These are phyloP conservation scores for Elsinoe australis DNA, from an alignment of 2,329 filamentous ascomycete species.

Conservation along the genomic window DNA sequence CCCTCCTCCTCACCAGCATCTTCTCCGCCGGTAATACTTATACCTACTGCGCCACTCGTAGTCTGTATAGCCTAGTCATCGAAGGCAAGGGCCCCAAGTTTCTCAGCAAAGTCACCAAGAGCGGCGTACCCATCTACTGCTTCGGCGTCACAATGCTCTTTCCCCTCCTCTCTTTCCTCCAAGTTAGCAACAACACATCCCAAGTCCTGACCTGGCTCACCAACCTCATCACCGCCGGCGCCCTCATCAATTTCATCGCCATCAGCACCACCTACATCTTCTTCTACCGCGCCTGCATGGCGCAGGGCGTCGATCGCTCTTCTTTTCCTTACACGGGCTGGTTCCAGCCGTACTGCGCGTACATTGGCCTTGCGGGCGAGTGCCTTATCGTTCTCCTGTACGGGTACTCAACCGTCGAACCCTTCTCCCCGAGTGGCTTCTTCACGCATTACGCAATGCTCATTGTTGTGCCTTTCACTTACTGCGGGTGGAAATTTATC, in stretches of 20 bases:
- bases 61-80: constrained; percentile 46
- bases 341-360: constrained; percentile 50
- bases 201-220: constrained; percentile 37
- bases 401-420: constrained; percentile 39
- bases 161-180: constrained; percentile 31
- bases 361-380: constrained; percentile 21
- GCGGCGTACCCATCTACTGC: constrained; percentile 55
- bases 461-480: constrained; percentile 48
- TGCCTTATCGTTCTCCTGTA: constrained; percentile 38
- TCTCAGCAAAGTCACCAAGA: constrained; percentile 51
- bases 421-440: background rate
- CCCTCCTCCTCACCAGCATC: constrained; percentile 43
- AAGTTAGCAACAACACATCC: constrained; percentile 27
- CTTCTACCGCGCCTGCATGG: constrained; percentile 46
- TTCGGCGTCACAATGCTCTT: constrained; percentile 43
- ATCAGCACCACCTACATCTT: constrained; percentile 49
- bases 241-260: constrained; percentile 54
- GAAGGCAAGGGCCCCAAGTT: constrained; percentile 48
- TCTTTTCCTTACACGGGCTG: constrained; percentile 43
- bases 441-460: constrained; percentile 48
- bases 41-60: constrained; percentile 47
- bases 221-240: constrained; percentile 50
- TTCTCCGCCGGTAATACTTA: constrained; percentile 52
- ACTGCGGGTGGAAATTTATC: constrained; percentile 55
- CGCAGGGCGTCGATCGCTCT: constrained; percentile 42